A percentile compares a stretch with the other conserved stretches of the same genome.
phyloP scores from a whole-genome alignment of 345 rosid species.

The Sisymbrium irio region DNA sequence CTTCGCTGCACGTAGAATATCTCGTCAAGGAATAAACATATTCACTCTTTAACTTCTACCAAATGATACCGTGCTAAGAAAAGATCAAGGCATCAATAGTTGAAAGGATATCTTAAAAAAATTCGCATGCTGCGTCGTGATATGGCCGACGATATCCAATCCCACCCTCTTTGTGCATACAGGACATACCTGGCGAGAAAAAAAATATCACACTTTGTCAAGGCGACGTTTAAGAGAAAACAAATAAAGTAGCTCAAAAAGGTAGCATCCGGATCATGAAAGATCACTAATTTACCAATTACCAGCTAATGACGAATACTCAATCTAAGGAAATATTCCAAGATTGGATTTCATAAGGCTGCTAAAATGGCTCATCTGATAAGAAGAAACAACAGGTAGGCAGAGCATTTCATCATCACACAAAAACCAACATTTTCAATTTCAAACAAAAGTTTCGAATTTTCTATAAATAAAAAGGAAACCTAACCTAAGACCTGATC shows the following conservation, averaged over 20 bases:
- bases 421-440: not conserved
- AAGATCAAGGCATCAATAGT: not conserved
- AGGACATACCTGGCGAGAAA: conserved; percentile 59
- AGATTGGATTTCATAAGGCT: conserved; percentile 30
- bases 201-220: not conserved
- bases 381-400: conserved; percentile 29
- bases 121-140: conserved; percentile 67
- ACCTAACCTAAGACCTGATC: not conserved
- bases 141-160: conserved; percentile 65
- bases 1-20: conserved; percentile 60
- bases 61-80: not conserved
- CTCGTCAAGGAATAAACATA: conserved; percentile 53
- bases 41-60: not conserved
- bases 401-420: conserved; percentile 24
- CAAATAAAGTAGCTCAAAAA: not conserved
- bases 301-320: conserved; percentile 14
- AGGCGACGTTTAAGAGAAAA: not conserved
- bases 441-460: not conserved
- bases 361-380: conserved; percentile 29
- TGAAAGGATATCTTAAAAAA: conserved; percentile 75
- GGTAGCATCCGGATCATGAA: conserved; percentile 24
- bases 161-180: conserved; percentile 74
- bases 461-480: not conserved
- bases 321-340: conserved; percentile 19
- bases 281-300: conserved; percentile 25